These are phyloP conservation scores for Talaromyces sp. DNA, from an alignment of 2,329 filamentous ascomycete species.

Conservation along the genomic window DNA sequence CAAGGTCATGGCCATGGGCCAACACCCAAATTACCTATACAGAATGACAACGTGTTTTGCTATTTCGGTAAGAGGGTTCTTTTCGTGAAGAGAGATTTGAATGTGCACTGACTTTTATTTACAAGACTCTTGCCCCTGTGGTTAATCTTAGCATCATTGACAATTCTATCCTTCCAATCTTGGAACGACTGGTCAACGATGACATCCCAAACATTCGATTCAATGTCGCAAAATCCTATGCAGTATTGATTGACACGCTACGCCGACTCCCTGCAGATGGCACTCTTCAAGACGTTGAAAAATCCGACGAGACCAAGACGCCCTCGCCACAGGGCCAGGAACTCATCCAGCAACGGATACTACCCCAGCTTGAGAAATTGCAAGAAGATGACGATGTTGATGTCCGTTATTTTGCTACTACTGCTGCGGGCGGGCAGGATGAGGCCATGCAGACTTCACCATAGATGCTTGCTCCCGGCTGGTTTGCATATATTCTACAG, in stretches of 20 bases:
- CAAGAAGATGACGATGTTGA: slow-evolving; percentile 98
- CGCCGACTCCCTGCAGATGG: slow-evolving; percentile 84
- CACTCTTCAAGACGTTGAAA: slow-evolving; percentile 79
- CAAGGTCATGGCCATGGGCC: slow-evolving; percentile 97
- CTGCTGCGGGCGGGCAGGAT: slow-evolving; percentile 59
- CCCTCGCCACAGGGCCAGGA: slow-evolving; percentile 70
- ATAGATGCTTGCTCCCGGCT: slow-evolving; percentile 16
- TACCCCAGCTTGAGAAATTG: slow-evolving; percentile 88
- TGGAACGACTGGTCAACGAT: slow-evolving; percentile 87
- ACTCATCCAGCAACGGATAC: slow-evolving; percentile 77
- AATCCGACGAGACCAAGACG: slow-evolving; percentile 53
- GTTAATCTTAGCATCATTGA: slow-evolving; percentile 91
- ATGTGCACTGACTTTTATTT: slow-evolving; percentile 22
- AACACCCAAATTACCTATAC: slow-evolving; percentile 98
- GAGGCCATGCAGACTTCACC: slow-evolving; percentile 53
- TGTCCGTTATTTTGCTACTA: slow-evolving; percentile 95
- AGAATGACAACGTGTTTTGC: slow-evolving; percentile 99
- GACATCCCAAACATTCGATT: slow-evolving; percentile 99
- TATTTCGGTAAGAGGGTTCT: slow-evolving; percentile 68
- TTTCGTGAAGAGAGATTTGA: background rate
- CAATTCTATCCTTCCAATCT: slow-evolving; percentile 88
- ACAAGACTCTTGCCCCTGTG: slow-evolving; percentile 83
- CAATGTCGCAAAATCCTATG: slow-evolving; percentile 98
- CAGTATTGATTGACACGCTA: slow-evolving; percentile 81
- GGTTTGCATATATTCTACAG: background rate